These are phyloP conservation scores for Irpex sp. DNA, from an alignment of 1,284 basidiomycete genomes.

Conservation along the genomic window DNA sequence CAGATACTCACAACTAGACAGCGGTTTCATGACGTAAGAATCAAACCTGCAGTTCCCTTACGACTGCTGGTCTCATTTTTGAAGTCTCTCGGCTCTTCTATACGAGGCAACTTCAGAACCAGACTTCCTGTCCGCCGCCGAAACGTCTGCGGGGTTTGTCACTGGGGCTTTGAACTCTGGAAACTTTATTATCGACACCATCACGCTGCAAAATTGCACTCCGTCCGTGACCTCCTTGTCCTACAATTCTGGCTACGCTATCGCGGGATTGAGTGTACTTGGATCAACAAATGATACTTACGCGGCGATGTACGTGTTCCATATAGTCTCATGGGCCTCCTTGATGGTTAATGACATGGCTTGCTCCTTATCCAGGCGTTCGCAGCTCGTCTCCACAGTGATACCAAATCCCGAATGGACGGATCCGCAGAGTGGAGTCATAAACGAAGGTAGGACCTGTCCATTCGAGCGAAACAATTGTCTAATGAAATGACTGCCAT, in stretches of 20 bases:
- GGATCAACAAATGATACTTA: not conserved
- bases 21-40: not conserved
- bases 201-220: slow-evolving; percentile 10
- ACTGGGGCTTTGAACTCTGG: slow-evolving; percentile 4
- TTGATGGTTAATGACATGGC: not conserved
- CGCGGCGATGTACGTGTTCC: not conserved
- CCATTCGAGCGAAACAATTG: not conserved
- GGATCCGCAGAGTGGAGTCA: not conserved
- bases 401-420: not conserved
- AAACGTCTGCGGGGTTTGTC: slow-evolving; percentile 11
- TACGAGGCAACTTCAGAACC: slow-evolving; percentile 5
- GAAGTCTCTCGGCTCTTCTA: not conserved
- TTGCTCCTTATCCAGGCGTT: not conserved
- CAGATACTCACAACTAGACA: not conserved
- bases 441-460: not conserved
- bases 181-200: slow-evolving; percentile 1
- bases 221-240: not conserved
- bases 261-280: not conserved
- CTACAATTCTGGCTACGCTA: not conserved
- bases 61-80: not conserved
- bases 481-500: not conserved
- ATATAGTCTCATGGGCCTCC: not conserved
- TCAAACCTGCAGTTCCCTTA: not conserved
- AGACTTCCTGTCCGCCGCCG: slow-evolving; percentile 5
- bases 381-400: not conserved